Base-by-base conservation (phyloP, 176 grass and related monocot species). In the Lolium perenne region DNA sequence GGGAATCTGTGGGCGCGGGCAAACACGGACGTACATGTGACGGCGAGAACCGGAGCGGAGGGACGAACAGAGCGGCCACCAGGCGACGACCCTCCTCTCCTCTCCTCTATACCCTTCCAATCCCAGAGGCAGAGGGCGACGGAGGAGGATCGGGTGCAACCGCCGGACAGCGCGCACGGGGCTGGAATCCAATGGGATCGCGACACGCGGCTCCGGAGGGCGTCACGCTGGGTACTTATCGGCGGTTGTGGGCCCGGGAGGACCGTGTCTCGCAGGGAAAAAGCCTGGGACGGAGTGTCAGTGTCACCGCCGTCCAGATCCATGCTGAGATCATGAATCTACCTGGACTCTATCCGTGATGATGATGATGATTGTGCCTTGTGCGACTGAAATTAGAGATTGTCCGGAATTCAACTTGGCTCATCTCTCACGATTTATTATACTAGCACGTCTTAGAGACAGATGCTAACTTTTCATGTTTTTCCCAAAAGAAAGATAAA, bases 21-120 rank as follows among this genome's bases (percentile, higher is more conserved):
- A n/a, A 1, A 80, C 58, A 79, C 3, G 86, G 50, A 79, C 74
- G 63, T 74, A 86, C 83, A 89, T 89, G 83, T 89, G 88, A 86
- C 78, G 3, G 41, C 83, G 83, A 77, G 83, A 69, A 57, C 69
- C 87, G 68, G 76, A 66, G 80, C 45, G 55, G 49, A 48, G 67
- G 35, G 59, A 57, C 32, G 45, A 49, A 59, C 53, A 60, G 55
- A 64, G 74, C 72, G 62, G 32, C 32, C 32, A 35, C 32, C 32
- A 35, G 76, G 60, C 77, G 78, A 90, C 78, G 72, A 71, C 72
- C 71, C 83, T 26, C 18, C 35, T 40, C 50, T 71, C 54, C 54
- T 70, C 13, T 68, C 51, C 6, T 59, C 60, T 69, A 35, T 66
- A 80, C 65, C 20, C 10, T 54, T 54, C 26, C 51, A 38, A 47